These are phyloP conservation scores for Phlyctochytrium planicorne DNA, from an alignment of 192 early-diverging fungal species.

Conservation along the genomic window DNA sequence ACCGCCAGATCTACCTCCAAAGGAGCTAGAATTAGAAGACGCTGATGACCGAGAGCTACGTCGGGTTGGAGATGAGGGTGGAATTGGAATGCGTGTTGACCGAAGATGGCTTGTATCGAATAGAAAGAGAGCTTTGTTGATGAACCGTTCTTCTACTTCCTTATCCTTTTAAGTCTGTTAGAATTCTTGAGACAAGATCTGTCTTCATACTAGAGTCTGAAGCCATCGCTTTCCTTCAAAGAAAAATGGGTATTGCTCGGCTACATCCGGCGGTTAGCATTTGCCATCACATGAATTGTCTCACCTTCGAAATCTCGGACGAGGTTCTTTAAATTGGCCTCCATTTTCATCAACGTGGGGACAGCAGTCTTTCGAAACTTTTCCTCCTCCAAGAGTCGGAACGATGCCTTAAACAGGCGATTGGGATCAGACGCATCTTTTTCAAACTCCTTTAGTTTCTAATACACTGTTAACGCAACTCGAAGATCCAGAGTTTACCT, in stretches of 20 bases:
- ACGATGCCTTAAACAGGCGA: slow-evolving; percentile 69
- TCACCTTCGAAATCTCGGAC: slow-evolving; percentile 58
- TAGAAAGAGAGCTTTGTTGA: slow-evolving; percentile 61
- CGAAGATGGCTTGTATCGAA: slow-evolving; percentile 28
- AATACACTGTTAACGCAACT: too few relatives aligned
- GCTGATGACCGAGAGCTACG: background rate
- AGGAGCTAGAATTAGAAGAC: background rate
- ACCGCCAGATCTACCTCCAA: too few relatives aligned
- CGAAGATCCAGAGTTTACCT: too few relatives aligned
- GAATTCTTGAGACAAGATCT: too few relatives aligned
- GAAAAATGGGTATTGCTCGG: slow-evolving; percentile 12
- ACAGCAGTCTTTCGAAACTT: slow-evolving; percentile 73
- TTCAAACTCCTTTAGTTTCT: slow-evolving; percentile 76
- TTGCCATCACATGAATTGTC: too few relatives aligned
- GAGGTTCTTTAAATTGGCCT: slow-evolving; percentile 51
- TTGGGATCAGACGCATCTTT: slow-evolving; percentile 70
- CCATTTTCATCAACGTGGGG: slow-evolving; percentile 70
- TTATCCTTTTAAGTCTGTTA: slow-evolving; percentile 29
- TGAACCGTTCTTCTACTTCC: slow-evolving; percentile 49
- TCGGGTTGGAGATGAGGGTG: background rate
- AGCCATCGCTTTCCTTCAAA: slow-evolving; percentile 16
- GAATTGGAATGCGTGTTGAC: background rate
- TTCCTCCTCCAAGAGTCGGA: slow-evolving; percentile 78
- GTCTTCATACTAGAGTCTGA: slow-evolving; percentile 17
- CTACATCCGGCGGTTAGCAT: too few relatives aligned